Base-by-base conservation (phyloP, 2,329 filamentous ascomycete species). In the Neofusicoccum sp. region DNA sequence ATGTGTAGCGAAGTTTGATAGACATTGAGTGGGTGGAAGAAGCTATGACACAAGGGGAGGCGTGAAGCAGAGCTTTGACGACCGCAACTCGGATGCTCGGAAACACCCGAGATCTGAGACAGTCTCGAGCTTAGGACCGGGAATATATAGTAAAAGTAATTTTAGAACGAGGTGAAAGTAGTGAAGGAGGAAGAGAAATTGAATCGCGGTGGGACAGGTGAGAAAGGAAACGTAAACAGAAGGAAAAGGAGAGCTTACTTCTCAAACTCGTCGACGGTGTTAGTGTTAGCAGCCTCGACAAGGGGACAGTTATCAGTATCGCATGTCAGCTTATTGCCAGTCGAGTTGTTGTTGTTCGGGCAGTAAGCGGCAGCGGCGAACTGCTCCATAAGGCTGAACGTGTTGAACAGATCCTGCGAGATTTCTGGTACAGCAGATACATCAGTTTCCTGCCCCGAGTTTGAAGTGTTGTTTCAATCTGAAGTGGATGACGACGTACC, bases 301-400 rank as follows among this genome's bases (percentile, higher is more conserved):
- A 70, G 65, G 1, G 79, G 76, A 64, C 82, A 84, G 63, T 79
- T 81, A 1, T 74, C 77, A 7, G 73, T 67, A 0, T 70, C 64
- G 64, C 82, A 84, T 7, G 71, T 72, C 44, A 83, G 53, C 56
- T 76, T 76, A 8, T 75, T 75, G 43, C 73, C 74, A 2, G 77
- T 66, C 30, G 75, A 75, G 60, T 80, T 70, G 68, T 80, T 76
- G 68, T 84, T 84, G 40, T 64, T 68, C 2, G 74, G 65, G 67
- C 82, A 84, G 68, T 84, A 84, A 20, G 81, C 74, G 3, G 82
- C 82, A 2, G 80, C 81, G 2, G 81, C 75, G 67, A 81, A 84
- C 62, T 84, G 77, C 41, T 79, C 76, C 67, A 79, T 82, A 63
- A 82, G 71, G 2, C 72, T 70, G 6, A 84, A 70, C 43, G 78